Conservation (phyloP, 2,329 filamentous ascomycete species). For the Tolypocladium endophyticum region DNA sequence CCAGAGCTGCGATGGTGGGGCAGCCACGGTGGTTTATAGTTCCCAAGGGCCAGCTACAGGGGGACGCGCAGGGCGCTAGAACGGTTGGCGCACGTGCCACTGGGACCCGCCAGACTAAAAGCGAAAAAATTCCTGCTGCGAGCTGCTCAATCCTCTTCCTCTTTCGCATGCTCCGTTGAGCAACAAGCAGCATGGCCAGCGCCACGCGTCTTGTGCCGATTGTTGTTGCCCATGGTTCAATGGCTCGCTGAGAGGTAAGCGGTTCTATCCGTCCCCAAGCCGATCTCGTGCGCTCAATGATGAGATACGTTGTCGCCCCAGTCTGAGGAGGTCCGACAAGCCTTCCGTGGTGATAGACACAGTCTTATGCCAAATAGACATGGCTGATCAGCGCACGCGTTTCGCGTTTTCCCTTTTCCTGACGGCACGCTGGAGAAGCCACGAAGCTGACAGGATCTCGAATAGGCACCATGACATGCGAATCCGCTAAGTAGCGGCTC, state of each 20-base stretch:
- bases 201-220: background rate
- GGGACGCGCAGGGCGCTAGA: background rate
- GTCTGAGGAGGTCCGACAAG: slow-evolving; percentile 37
- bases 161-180: background rate
- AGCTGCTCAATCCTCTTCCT: background rate
- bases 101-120: background rate
- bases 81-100: background rate
- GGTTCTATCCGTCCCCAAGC: background rate
- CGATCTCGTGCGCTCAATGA: slow-evolving; percentile 11
- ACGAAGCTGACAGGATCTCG: background rate
- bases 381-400: slow-evolving; percentile 24
- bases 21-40: slow-evolving; percentile 1
- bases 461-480: background rate
- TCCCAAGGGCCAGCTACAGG: background rate
- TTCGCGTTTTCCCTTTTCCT: background rate
- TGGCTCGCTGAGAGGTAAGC: background rate
- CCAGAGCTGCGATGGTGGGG: slow-evolving; percentile 1
- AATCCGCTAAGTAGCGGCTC: slow-evolving; percentile 3
- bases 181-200: background rate
- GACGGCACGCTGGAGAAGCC: background rate
- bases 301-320: slow-evolving; percentile 39
- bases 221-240: background rate
- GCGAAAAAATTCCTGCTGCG: background rate
- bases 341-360: slow-evolving; percentile 38
- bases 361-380: slow-evolving; percentile 48